Base-by-base conservation (phyloP, 352 stramenopile species). In the Globisporangium heterothallicum region DNA sequence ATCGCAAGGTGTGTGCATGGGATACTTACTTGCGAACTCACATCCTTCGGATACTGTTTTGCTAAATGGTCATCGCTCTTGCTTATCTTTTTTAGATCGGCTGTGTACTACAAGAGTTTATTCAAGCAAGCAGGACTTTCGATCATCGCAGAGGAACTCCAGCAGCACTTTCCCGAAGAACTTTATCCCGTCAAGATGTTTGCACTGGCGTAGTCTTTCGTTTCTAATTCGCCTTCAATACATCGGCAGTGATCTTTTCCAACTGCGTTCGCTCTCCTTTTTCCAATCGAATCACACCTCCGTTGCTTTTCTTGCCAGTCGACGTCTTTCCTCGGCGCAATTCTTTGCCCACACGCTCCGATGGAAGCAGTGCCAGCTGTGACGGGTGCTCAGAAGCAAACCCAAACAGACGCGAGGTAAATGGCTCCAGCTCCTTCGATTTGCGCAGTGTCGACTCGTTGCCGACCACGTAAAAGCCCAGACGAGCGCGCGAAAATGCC, bases 111-210 rank as follows among this genome's bases (percentile, higher is more conserved):
- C 63, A 79, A 93, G 44, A 92, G 79, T 48, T 74, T 99, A 13
- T 97, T 98, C 59, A 66, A 92, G 26, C 74, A 97, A 64, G 91
- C 92, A 16, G 88, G 87, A 9, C 74, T 98, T 32, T 75, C 66
- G 38, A 49, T 99, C 19, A 63, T 98, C 6, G 65, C 70, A 7
- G 79, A 94, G 53, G 52, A 78, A 54, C 75, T 68, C 42, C 93
- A 98, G 64, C 64, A 88, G 19, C 78, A 97, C 60, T 99, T 99
- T 62, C 96, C 95, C 5, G 65, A 88, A 50, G 90, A 98, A 56
- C 86, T 98, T 42, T 98, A 96, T 51, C 92, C 96, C 16, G 96
- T 99, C 16, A 92, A 92, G 61, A 98, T 98, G 84, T 95, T 97
- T 56, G 92, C 94, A 13, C 69, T 93, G 19, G 73, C 74, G 49